Percentiles rank a stretch among this genome's conserved stretches.
Evolutionary conservation across 192 early-diverging fungal species (phyloP).

Genomic region (Rhizoclosmatium sp.): DNA sequence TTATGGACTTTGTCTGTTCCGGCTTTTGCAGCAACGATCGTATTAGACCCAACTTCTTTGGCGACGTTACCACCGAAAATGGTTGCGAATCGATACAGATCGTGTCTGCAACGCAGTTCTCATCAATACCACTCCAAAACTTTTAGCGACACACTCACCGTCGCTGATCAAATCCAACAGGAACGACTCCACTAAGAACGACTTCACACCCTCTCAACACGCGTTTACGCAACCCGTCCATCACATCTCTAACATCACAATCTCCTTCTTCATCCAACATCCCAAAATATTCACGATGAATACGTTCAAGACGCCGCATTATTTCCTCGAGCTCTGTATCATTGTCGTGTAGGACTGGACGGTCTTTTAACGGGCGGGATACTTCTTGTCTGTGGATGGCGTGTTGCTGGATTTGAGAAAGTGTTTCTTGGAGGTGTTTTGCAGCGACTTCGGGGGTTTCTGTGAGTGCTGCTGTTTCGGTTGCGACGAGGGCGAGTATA

Average conservation of each 20-base stretch:
- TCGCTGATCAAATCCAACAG: slow-evolving; percentile 59
- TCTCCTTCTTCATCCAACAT: slow-evolving; percentile 40
- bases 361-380: background rate
- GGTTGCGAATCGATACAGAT: slow-evolving; percentile 82
- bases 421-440: slow-evolving; percentile 6
- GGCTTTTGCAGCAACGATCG: slow-evolving; percentile 90
- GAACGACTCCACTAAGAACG: slow-evolving; percentile 86
- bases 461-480: background rate
- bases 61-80: slow-evolving; percentile 86
- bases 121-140: too few species aligned
- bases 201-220: slow-evolving; percentile 75
- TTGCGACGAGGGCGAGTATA: background rate
- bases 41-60: slow-evolving; percentile 59
- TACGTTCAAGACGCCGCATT: slow-evolving; percentile 63
- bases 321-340: slow-evolving; percentile 55
- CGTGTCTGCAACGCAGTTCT: slow-evolving; percentile 48
- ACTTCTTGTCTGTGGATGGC: slow-evolving; percentile 16
- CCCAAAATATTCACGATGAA: slow-evolving; percentile 78
- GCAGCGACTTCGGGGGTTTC: background rate
- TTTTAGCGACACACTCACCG: slow-evolving; percentile 8
- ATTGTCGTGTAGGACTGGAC: slow-evolving; percentile 41
- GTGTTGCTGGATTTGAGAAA: slow-evolving; percentile 3
- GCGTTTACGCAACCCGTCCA: slow-evolving; percentile 64
- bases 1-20: slow-evolving; percentile 80
- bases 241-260: slow-evolving; percentile 58